A percentile compares a stretch with the other conserved stretches of the same genome.
These are phyloP conservation scores for Phytopythium boreale DNA, from an alignment of 352 stramenopile genomes.

Conservation along the genomic window DNA sequence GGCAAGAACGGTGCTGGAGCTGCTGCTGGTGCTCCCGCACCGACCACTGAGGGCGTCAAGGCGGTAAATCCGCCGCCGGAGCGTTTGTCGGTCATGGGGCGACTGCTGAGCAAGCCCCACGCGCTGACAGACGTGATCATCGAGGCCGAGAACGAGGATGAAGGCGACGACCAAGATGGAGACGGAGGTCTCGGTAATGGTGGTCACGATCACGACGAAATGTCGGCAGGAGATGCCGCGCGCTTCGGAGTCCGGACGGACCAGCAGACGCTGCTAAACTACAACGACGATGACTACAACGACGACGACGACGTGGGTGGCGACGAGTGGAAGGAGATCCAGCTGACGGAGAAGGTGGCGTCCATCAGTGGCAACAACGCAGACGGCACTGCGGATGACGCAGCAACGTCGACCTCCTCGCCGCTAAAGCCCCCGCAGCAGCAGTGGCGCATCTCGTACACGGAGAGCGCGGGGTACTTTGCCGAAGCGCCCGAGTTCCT, in stretches of 20 bases:
- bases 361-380: background rate
- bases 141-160: slow-evolving; percentile 30
- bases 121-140: slow-evolving; percentile 35
- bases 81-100: slow-evolving; percentile 36
- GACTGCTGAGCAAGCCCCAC: slow-evolving; percentile 37
- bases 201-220: slow-evolving; percentile 5
- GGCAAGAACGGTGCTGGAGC: background rate
- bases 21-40: background rate
- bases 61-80: background rate
- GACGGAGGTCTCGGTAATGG: slow-evolving; percentile 8
- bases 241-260: background rate
- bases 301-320: slow-evolving; percentile 17
- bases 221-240: background rate
- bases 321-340: slow-evolving; percentile 63
- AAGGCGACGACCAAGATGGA: slow-evolving; percentile 12
- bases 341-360: slow-evolving; percentile 26
- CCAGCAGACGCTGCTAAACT: slow-evolving; percentile 7
- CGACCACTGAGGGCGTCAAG: background rate
- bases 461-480: slow-evolving; percentile 44
- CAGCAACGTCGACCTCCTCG: background rate
- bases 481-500: slow-evolving; percentile 33
- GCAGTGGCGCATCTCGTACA: slow-evolving; percentile 35
- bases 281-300: slow-evolving; percentile 8
- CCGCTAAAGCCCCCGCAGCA: slow-evolving; percentile 5
- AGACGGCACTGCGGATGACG: background rate